phyloP scores from a whole-genome alignment of 495 filamentous ascomycete genomes.

The Trichoderma reesei region DNA sequence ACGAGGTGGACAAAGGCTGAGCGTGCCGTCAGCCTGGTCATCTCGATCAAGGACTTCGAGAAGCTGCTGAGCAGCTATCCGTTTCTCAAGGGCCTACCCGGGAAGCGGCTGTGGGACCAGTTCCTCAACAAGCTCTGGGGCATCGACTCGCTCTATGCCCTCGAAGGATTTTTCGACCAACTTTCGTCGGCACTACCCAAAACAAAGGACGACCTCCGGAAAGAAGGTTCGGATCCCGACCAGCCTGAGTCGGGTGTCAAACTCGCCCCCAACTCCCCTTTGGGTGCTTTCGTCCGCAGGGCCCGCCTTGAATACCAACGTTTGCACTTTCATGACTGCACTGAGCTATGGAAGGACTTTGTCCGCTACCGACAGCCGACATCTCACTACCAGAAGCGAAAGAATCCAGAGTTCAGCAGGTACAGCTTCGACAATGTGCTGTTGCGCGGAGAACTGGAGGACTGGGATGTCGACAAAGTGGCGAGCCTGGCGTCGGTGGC shows the following conservation, averaged over 20 bases:
- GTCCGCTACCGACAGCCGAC: conserved; percentile 70
- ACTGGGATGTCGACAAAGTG: conserved; percentile 33
- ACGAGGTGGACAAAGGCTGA: conserved; percentile 32
- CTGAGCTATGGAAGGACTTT: conserved; percentile 71
- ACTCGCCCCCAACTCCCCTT: conserved; percentile 57
- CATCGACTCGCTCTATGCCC: conserved; percentile 66
- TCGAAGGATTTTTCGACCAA: conserved; percentile 61
- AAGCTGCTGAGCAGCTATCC: conserved; percentile 48
- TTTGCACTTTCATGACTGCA: conserved; percentile 65
- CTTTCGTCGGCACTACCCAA: conserved; percentile 50
- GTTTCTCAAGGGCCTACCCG: conserved; percentile 46
- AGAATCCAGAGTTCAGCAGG: conserved; percentile 51
- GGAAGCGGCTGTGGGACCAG: conserved; percentile 73
- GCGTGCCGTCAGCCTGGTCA: conserved; percentile 38
- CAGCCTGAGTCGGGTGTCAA: conserved; percentile 35
- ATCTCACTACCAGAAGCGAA: conserved; percentile 56
- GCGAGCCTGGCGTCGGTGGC: conserved; percentile 47
- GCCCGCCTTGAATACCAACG: conserved; percentile 69
- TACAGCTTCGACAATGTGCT: conserved; percentile 61
- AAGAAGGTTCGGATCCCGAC: conserved; percentile 18
- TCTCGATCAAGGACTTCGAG: conserved; percentile 60
- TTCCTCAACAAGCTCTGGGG: conserved; percentile 78
- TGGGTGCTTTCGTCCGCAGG: conserved; percentile 76
- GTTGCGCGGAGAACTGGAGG: conserved; percentile 31
- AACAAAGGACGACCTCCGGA: conserved; percentile 45